phyloP scores from a whole-genome alignment of 345 rosid genomes.

The Hirschfeldia incana region DNA sequence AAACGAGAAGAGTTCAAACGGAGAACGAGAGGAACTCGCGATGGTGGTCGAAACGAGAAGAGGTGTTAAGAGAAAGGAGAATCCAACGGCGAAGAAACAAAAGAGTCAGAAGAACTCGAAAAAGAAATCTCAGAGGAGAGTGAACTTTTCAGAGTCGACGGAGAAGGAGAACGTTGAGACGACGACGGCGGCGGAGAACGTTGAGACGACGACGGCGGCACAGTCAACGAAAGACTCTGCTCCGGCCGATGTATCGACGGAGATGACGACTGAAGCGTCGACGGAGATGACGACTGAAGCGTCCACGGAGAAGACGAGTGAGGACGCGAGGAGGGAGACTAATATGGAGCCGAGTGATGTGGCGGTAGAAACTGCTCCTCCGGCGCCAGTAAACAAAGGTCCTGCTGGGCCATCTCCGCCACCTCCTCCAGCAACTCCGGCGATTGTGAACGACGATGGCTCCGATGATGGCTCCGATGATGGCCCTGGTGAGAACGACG shows the following conservation, averaged over 20 bases:
- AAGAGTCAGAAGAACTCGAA: background rate
- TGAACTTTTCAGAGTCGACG: background rate
- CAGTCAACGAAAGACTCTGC: too few species aligned
- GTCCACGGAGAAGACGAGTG: background rate
- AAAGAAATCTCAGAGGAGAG: too few species aligned
- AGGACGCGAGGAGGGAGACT: background rate
- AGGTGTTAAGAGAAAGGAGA: background rate
- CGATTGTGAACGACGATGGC: background rate
- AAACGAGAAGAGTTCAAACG: too few species aligned
- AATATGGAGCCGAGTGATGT: background rate
- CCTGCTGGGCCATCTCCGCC: background rate
- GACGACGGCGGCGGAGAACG: too few species aligned
- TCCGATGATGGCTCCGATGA: too few species aligned
- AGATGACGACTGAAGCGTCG: background rate
- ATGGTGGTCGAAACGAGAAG: background rate
- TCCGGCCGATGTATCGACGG: too few species aligned
- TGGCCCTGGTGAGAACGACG: background rate
- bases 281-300: background rate
- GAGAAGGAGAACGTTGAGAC: too few species aligned
- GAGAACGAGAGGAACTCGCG: background rate
- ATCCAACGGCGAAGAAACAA: background rate
- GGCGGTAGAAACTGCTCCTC: background rate
- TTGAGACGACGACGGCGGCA: background rate
- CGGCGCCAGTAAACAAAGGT: background rate
- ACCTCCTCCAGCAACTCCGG: background rate